Conservation (phyloP, 202 grass and related monocot species). For the Carex arenaria region DNA sequence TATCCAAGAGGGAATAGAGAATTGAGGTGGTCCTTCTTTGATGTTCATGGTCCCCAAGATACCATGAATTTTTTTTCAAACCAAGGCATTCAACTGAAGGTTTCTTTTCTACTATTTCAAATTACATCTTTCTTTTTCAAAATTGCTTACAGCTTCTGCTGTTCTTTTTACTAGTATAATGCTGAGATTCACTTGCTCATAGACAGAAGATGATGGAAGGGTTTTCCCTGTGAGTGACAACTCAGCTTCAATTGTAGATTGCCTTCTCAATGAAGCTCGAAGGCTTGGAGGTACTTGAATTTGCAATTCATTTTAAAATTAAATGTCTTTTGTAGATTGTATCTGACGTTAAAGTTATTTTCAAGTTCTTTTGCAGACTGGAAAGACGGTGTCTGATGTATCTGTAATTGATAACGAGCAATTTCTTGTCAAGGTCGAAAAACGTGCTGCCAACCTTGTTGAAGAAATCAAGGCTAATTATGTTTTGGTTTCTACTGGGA, state of each 20-base stretch:
- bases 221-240: constrained; percentile 79
- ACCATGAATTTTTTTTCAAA: constrained; percentile 83
- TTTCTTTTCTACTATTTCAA: constrained; percentile 20
- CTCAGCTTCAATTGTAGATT: constrained; percentile 77
- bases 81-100: constrained; percentile 86
- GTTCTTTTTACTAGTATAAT: background rate
- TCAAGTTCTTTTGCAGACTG: constrained; percentile 80
- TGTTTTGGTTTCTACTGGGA: constrained; percentile 72
- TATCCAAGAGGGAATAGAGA: constrained; percentile 89
- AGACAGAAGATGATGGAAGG: constrained; percentile 89
- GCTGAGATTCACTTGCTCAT: background rate
- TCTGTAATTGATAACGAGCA: constrained; percentile 39
- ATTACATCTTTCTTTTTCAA: constrained; percentile 19
- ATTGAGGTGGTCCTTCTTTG: constrained; percentile 72
- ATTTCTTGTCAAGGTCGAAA: constrained; percentile 75
- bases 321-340: background rate
- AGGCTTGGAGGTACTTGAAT: constrained; percentile 57
- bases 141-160: background rate
- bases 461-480: constrained; percentile 58
- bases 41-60: constrained; percentile 65
- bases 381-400: constrained; percentile 58
- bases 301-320: background rate
- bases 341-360: constrained; percentile 36
- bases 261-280: constrained; percentile 79
- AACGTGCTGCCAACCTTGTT: constrained; percentile 68